Percentiles rank a stretch among this genome's conserved stretches.
These are phyloP conservation scores for Medicago lupulina DNA, from an alignment of 306 rosid species.

Conservation along the genomic window DNA sequence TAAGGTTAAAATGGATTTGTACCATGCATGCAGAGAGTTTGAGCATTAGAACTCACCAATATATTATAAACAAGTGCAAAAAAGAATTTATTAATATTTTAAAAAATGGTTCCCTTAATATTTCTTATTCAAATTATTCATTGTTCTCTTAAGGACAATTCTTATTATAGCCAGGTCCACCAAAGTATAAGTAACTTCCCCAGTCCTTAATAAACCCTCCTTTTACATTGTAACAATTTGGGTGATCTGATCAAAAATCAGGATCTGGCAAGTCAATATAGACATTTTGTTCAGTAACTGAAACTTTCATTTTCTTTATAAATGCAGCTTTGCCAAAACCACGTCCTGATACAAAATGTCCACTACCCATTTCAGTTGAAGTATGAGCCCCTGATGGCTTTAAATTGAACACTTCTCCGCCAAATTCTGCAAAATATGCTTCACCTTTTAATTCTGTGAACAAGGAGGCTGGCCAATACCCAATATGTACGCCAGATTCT, in stretches of 20 bases:
- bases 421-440: constrained; percentile 86
- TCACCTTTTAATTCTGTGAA: constrained; percentile 72
- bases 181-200: constrained; percentile 88
- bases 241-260: constrained; percentile 67
- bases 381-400: constrained; percentile 68
- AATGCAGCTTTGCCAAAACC: constrained; percentile 84
- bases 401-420: constrained; percentile 82
- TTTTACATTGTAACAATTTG: constrained; percentile 83
- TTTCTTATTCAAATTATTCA: background rate
- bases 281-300: constrained; percentile 70
- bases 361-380: constrained; percentile 90
- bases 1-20: no score
- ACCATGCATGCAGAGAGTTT: no score
- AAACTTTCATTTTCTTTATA: constrained; percentile 71
- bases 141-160: constrained; percentile 63
- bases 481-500: constrained; percentile 70
- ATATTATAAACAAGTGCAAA: no score
- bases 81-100: no score
- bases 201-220: constrained; percentile 72
- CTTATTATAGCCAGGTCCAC: constrained; percentile 91
- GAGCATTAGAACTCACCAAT: no score
- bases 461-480: constrained; percentile 87
- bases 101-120: background rate
- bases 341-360: constrained; percentile 78
- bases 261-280: constrained; percentile 65